phyloP scores from a whole-genome alignment of 768 basidiomycete species.

The Chalciporus piperatus region DNA sequence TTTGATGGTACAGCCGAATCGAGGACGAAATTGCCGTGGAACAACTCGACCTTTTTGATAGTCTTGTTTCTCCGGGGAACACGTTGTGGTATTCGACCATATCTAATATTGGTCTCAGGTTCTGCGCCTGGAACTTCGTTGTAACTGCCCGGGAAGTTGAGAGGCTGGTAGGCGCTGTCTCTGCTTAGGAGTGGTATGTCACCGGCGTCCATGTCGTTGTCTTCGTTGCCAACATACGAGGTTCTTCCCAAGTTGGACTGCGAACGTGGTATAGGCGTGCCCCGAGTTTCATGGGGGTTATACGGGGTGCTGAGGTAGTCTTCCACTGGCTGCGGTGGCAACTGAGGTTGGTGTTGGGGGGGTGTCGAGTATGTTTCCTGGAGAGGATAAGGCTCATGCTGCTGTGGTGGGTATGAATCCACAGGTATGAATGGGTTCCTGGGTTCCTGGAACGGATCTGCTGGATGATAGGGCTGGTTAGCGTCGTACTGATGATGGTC shows the following conservation, averaged over 20 bases:
- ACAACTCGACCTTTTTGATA: slow-evolving; percentile 88
- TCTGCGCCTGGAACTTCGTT: slow-evolving; percentile 25
- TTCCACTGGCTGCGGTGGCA: slow-evolving; percentile 19
- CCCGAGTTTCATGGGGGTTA: slow-evolving; percentile 20
- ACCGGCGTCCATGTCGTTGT: slow-evolving; percentile 48
- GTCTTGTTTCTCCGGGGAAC: slow-evolving; percentile 91
- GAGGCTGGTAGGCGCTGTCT: slow-evolving; percentile 32
- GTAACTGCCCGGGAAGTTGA: slow-evolving; percentile 47
- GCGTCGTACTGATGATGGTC: slow-evolving; percentile 33
- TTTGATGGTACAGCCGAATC: slow-evolving; percentile 91
- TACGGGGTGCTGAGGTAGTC: slow-evolving; percentile 18
- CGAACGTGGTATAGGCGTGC: slow-evolving; percentile 23
- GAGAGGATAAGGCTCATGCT: slow-evolving; percentile 17
- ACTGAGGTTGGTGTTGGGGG: slow-evolving; percentile 18
- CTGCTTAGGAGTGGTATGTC: slow-evolving; percentile 65
- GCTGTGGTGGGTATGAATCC: slow-evolving; percentile 26
- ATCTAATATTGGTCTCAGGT: slow-evolving; percentile 65
- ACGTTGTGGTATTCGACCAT: slow-evolving; percentile 88
- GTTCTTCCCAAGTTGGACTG: slow-evolving; percentile 22
- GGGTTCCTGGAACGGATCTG: slow-evolving; percentile 36
- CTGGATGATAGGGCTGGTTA: slow-evolving; percentile 35
- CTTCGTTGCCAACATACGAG: slow-evolving; percentile 42
- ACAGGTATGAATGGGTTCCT: slow-evolving; percentile 15
- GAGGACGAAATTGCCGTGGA: slow-evolving; percentile 91
- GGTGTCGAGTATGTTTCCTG: slow-evolving; percentile 22